These are phyloP conservation scores for Mortierella sp. DNA, from an alignment of 371 early-diverging fungal genomes.

Conservation along the genomic window DNA sequence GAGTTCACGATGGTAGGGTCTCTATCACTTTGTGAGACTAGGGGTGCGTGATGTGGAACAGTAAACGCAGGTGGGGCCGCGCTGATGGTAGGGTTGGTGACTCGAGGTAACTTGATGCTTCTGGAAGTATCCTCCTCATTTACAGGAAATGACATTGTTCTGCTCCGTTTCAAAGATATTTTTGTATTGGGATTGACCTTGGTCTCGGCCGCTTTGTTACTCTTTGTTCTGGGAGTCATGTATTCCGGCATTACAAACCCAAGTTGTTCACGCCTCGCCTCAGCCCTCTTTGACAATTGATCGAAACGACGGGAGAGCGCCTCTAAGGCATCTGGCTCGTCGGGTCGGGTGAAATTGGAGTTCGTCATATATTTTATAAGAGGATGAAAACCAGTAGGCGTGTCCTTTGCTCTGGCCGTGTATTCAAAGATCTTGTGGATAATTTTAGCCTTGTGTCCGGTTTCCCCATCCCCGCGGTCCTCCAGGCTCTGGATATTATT, in stretches of 20 bases:
- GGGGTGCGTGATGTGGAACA: background rate
- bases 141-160: background rate
- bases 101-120: background rate
- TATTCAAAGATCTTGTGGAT: slow-evolving; percentile 5
- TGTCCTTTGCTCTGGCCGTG: background rate
- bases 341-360: slow-evolving; percentile 7
- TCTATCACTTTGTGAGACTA: background rate
- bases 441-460: background rate
- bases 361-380: background rate
- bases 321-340: slow-evolving; percentile 9
- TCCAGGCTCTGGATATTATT: background rate
- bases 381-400: background rate
- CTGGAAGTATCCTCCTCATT: background rate
- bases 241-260: slow-evolving; percentile 24
- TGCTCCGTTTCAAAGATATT: background rate
- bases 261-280: background rate
- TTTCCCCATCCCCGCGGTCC: background rate
- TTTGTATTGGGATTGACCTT: background rate
- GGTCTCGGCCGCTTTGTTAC: background rate
- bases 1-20: background rate
- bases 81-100: background rate
- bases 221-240: background rate
- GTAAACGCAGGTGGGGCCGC: background rate
- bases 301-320: background rate
- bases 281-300: background rate